phyloP scores from a whole-genome alignment of 2,329 filamentous ascomycete species.

The Diaporthe vexans region DNA sequence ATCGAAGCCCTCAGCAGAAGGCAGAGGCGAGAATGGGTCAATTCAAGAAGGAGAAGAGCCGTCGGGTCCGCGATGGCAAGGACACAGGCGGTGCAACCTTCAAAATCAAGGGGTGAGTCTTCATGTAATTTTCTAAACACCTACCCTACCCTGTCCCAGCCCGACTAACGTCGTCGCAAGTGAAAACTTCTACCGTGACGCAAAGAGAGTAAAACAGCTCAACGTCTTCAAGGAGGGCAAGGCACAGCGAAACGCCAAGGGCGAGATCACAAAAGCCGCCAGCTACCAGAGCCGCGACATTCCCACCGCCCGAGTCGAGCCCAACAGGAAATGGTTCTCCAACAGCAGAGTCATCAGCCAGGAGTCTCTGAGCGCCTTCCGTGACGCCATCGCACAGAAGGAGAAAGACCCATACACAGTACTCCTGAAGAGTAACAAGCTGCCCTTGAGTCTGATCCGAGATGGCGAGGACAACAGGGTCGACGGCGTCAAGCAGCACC shows the following conservation, averaged over 20 bases:
- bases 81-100: conserved; percentile 79
- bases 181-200: conserved; percentile 59
- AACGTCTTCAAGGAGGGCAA: conserved; percentile 94
- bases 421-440: conserved; percentile 95
- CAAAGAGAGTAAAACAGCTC: conserved; percentile 89
- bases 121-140: too few relatives aligned
- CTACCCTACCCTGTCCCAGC: too few relatives aligned
- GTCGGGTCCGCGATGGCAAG: conserved; percentile 89
- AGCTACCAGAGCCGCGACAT: conserved; percentile 63
- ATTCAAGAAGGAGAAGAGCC: conserved; percentile 89
- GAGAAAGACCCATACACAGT: conserved; percentile 92
- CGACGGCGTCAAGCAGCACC: conserved; percentile 91
- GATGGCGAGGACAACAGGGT: conserved; percentile 75
- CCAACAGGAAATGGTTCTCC: conserved; percentile 92
- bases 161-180: conserved; percentile 23
- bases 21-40: conserved; percentile 76
- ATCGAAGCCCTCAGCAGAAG: too few relatives aligned
- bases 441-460: conserved; percentile 93
- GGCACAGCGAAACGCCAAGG: conserved; percentile 83
- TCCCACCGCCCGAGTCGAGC: conserved; percentile 43
- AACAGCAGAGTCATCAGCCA: conserved; percentile 93
- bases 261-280: conserved; percentile 88
- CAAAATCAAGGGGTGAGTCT: conserved; percentile 79
- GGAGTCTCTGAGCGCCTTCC: conserved; percentile 83
- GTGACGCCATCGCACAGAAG: conserved; percentile 92